Base-by-base conservation (phyloP, 148 eudicot species). In the Spergularia bocconei region DNA sequence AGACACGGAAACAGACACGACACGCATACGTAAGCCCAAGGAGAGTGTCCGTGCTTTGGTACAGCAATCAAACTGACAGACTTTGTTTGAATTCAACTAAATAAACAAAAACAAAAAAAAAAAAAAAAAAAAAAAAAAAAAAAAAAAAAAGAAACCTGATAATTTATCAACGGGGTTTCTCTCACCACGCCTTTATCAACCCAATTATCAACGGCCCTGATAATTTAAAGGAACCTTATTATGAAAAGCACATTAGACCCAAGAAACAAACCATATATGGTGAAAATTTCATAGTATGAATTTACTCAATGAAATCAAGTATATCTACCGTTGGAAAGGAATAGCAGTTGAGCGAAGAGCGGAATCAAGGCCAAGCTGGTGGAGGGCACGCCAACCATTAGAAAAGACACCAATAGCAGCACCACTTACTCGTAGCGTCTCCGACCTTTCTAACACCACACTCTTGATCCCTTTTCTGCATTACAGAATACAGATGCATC, bases 351-450 rank as follows among this genome's bases (percentile, higher is more conserved):
- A 79, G 17, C 75, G 73, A 44, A 88, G 86, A n/a, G 56, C 44
- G 65, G 82, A 73, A 9, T 77, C 86, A 19, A 88, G 77, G 25
- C 89, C 88, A 38, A 88, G 87, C 64, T 86, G 88, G 63, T 80
- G 84, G 5, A 86, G 85, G 38, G 89, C 89, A 29, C 87, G 85
- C 88, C 86, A 88, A 8, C 89, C 91, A 67, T 88, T 88, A 47
- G 82, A 53, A 25, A 77, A 72, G 21, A 88, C 70, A 56, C 81
- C 86, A 29, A 88, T 78, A 39, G 87, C 92, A 20, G 88, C 84
- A 51, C 92, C 92, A 5, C 82, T 72, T 29, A 78, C 71, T 78
- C 84, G 73, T 72, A 85, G 55, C 23, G 74, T 74, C 38, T 86
- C 80, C 0, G 84, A 81, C 71, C 80, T 86, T 72, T 88, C 92